These are phyloP conservation scores for Phytophthora brassicae DNA, from an alignment of 352 stramenopile genomes.

Conservation along the genomic window DNA sequence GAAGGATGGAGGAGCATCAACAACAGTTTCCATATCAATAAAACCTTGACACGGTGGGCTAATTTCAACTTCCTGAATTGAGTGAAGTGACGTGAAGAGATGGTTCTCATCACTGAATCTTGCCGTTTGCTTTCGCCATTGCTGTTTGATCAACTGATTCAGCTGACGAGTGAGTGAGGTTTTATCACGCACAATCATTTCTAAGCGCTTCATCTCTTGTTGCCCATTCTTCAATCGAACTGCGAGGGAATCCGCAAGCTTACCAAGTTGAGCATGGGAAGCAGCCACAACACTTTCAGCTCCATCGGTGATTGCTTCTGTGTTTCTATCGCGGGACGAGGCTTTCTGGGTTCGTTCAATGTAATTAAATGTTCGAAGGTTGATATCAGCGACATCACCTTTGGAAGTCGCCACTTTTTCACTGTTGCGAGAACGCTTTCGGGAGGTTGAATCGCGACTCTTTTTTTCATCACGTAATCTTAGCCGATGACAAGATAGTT, in stretches of 20 bases:
- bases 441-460: conserved; percentile 7
- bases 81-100: not conserved
- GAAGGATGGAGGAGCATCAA: conserved; percentile 2
- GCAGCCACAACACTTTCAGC: conserved; percentile 8
- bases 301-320: conserved; percentile 9
- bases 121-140: conserved; percentile 21
- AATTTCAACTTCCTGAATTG: conserved; percentile 3
- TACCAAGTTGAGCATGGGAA: conserved; percentile 43
- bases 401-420: conserved; percentile 7
- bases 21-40: conserved; percentile 35
- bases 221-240: conserved; percentile 40
- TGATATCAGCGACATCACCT: not conserved
- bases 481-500: conserved; percentile 43
- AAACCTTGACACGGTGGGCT: not conserved
- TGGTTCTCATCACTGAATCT: conserved; percentile 3
- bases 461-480: conserved; percentile 35
- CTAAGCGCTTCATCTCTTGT: conserved; percentile 39
- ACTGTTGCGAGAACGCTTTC: conserved; percentile 39
- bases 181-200: conserved; percentile 49
- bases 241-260: conserved; percentile 46
- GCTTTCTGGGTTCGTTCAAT: conserved; percentile 64
- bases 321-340: conserved; percentile 23
- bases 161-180: conserved; percentile 27
- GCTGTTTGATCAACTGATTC: conserved; percentile 36
- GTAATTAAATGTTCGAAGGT: conserved; percentile 28